These are phyloP conservation scores for Harringtonia aguacate DNA, from an alignment of 2,329 filamentous ascomycete genomes.

Conservation along the genomic window DNA sequence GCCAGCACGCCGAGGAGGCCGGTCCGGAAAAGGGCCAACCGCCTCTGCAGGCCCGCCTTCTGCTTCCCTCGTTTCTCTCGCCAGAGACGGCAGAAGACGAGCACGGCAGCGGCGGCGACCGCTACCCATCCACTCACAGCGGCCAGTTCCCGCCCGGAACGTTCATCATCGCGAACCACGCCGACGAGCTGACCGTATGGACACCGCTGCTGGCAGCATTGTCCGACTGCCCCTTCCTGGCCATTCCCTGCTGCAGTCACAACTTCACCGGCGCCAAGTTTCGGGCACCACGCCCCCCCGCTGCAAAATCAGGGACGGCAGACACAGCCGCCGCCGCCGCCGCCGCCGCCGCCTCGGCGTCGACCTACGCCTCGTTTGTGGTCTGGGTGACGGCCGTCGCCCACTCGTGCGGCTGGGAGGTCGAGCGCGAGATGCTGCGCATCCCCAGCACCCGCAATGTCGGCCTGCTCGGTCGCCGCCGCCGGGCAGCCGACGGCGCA, in stretches of 20 bases:
- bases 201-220: constrained; percentile 77
- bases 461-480: constrained; percentile 59
- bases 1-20: constrained; percentile 10
- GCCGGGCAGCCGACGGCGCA: constrained; percentile 14
- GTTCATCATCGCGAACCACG: constrained; percentile 95
- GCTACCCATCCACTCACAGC: constrained; percentile 27
- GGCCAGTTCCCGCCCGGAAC: constrained; percentile 64
- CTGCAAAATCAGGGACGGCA: constrained; percentile 41
- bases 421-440: constrained; percentile 76
- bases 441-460: constrained; percentile 90
- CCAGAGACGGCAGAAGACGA: neutral
- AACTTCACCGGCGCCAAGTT: constrained; percentile 65
- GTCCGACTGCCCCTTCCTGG: constrained; percentile 71
- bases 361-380: constrained; percentile 75
- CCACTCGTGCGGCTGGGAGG: constrained; percentile 58
- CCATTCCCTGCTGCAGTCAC: constrained; percentile 94
- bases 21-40: too few species aligned
- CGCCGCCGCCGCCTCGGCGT: constrained; percentile 40
- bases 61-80: constrained; percentile 16
- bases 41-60: constrained; percentile 28
- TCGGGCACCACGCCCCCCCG: constrained; percentile 48
- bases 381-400: constrained; percentile 65
- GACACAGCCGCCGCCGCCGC: too few species aligned
- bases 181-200: constrained; percentile 93
- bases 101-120: neutral